Evolutionary conservation across 108 stramenopile genomes (phyloP).

Genomic region (Chaetoceros muelleri): DNA sequence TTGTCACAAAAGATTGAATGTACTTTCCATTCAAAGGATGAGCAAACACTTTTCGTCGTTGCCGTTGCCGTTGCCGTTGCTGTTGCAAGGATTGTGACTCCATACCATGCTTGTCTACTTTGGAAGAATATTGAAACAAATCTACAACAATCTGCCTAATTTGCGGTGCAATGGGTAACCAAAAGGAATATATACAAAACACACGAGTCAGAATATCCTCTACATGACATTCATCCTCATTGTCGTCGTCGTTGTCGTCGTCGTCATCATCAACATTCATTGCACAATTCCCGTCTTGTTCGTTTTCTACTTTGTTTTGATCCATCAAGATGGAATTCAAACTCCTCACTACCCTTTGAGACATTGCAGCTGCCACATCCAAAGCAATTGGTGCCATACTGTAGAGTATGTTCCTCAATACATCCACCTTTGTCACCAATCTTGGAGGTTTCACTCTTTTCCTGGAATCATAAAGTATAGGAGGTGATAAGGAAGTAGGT

Average conservation of each 20-base stretch:
- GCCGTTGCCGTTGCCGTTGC: slow-evolving; percentile 7
- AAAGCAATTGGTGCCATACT: slow-evolving; percentile 59
- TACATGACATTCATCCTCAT: too few relatives aligned
- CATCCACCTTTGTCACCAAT: slow-evolving; percentile 37
- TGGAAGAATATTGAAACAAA: slow-evolving; percentile 27
- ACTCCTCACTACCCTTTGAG: slow-evolving; percentile 19
- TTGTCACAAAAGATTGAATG: neutral
- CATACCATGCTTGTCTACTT: neutral
- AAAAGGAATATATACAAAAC: slow-evolving; percentile 52
- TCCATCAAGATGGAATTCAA: neutral
- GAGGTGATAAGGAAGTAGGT: neutral
- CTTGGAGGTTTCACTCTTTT: slow-evolving; percentile 3
- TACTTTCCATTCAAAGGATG: neutral
- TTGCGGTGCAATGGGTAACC: slow-evolving; percentile 77
- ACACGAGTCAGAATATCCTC: slow-evolving; percentile 15
- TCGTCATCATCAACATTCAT: neutral
- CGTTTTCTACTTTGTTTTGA: slow-evolving; percentile 2
- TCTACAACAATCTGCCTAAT: slow-evolving; percentile 54
- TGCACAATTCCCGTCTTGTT: neutral
- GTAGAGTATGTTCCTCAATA: slow-evolving; percentile 51
- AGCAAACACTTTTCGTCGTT: neutral
- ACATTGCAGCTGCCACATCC: slow-evolving; percentile 53
- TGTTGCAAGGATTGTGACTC: slow-evolving; percentile 16
- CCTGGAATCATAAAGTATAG: neutral
- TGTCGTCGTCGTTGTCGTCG: slow-evolving; percentile 1